Evolutionary conservation across 176 grass and related monocot species (phyloP).

Genomic region (Tillandsia leiboldiana): DNA sequence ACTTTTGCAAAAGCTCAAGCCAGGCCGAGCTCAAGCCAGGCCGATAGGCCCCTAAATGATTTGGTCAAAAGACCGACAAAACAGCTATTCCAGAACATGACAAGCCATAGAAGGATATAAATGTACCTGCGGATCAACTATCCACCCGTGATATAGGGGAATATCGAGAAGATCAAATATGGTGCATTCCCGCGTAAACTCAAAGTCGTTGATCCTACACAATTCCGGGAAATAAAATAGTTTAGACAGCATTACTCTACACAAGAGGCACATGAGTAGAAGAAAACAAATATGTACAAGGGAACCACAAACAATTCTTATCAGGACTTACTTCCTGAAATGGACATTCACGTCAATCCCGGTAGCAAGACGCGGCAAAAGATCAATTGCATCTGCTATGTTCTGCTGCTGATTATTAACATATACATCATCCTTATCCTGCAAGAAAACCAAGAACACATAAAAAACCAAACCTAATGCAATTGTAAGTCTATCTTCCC

Average conservation of each 20-base stretch:
- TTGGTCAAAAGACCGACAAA: not conserved
- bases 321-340: conserved; percentile 67
- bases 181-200: conserved; percentile 84
- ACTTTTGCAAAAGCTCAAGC: not conserved
- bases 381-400: conserved; percentile 72
- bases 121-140: conserved; percentile 85
- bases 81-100: not conserved
- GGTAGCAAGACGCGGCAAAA: conserved; percentile 58
- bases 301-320: not conserved
- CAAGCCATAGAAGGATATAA: not conserved
- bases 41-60: too few species aligned
- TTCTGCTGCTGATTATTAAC: conserved; percentile 74
- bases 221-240: not conserved
- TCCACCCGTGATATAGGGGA: conserved; percentile 91
- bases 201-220: conserved; percentile 89
- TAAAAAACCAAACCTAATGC: not conserved
- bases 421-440: conserved; percentile 72
- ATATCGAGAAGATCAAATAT: conserved; percentile 99
- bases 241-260: too few species aligned
- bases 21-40: not conserved
- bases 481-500: not conserved
- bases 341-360: conserved; percentile 91
- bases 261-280: not conserved
- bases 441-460: not conserved
- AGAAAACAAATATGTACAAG: not conserved